Evolutionary conservation across 129 eudicot species (phyloP), one percentile per base, ranked within the genome.

Genomic region (Lonicera japonica): DNA sequence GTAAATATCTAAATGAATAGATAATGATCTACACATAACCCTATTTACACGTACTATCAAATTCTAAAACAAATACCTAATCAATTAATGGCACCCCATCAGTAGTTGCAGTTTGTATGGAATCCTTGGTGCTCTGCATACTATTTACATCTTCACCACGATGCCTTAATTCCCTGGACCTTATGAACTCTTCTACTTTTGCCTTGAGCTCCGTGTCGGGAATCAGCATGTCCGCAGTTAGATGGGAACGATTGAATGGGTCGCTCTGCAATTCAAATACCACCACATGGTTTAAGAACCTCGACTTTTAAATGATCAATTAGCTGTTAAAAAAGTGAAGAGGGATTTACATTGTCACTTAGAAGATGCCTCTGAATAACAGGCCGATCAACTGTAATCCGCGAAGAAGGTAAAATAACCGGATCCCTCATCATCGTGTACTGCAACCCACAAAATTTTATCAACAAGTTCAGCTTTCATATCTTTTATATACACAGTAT

Each of bases 321-420:
- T 41, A 25, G 38, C 11, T 5, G 10, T 12, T 50, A 21, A 38
- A 21, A 24, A 21, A 59, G 50, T n/a, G 24, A 17, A 29, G 36
- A 29, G 36, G 12, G 48, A 51, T 17, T 20, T 80, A 87, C 98
- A 41, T 73, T 70, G 38, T 91, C 98, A 23, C 98, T 91, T 8
- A 91, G 80, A 51, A 91, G 96, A 82, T 91, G 98, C 78, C 98
- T 87, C 75, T 87, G 90, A 70, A 91, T 91, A 40, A 91, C 95
- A 1, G 95, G 88, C 61, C 98, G 85, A 75, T 91, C 98, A 23
- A 87, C 83, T 23, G 85, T 80, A 56, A 83, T 82, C 71, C 81
- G 80, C 41, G 98, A 91, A 63, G 98, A 87, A n/a, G 96, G 96
- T 73, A 91, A 70, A 58, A 87, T 84, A 65, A 91, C 96, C 6